These are phyloP conservation scores for Gynostemma pentaphyllum DNA, from an alignment of 306 rosid species.

Conservation along the genomic window DNA sequence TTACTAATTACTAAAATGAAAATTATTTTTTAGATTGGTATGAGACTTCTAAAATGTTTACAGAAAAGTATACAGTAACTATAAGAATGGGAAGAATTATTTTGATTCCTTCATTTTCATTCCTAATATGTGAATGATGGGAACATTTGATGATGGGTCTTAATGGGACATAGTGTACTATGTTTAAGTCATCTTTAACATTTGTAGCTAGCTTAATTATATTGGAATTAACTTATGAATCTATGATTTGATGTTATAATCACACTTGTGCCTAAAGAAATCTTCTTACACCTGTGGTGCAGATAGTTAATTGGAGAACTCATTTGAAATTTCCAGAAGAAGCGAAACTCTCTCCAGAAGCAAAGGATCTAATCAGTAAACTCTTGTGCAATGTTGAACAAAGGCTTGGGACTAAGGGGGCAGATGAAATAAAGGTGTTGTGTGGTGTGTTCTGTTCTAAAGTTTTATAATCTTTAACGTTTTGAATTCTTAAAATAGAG, in stretches of 20 bases:
- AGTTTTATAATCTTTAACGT: conserved; percentile 8
- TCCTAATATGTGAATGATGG: not conserved
- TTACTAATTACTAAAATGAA: not conserved
- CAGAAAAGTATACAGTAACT: not conserved
- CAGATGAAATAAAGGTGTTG: conserved; percentile 97
- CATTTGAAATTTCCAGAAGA: conserved; percentile 97
- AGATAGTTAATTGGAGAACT: conserved; percentile 98
- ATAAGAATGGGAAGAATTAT: not conserved
- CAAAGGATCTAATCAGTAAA: conserved; percentile 80
- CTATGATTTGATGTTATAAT: conserved; percentile 1
- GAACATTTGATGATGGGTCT: not conserved
- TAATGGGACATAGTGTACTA: not conserved
- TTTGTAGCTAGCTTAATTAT: not conserved
- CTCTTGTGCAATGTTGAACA: conserved; percentile 89
- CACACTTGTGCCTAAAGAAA: conserved; percentile 8
- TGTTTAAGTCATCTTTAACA: not conserved
- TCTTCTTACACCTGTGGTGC: conserved; percentile 23
- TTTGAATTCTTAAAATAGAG: conserved; percentile 14
- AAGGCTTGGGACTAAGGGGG: conserved; percentile 96
- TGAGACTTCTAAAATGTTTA: not conserved
- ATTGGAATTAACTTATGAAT: not conserved
- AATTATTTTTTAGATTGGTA: not conserved
- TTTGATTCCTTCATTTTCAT: not conserved
- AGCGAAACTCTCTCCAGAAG: conserved; percentile 81
- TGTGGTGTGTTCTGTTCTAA: conserved; percentile 51